Percentiles rank a stretch among this genome's conserved stretches.
Conservation (phyloP, 2,329 filamentous ascomycete genomes). For the Colletotrichum simmondsii region DNA sequence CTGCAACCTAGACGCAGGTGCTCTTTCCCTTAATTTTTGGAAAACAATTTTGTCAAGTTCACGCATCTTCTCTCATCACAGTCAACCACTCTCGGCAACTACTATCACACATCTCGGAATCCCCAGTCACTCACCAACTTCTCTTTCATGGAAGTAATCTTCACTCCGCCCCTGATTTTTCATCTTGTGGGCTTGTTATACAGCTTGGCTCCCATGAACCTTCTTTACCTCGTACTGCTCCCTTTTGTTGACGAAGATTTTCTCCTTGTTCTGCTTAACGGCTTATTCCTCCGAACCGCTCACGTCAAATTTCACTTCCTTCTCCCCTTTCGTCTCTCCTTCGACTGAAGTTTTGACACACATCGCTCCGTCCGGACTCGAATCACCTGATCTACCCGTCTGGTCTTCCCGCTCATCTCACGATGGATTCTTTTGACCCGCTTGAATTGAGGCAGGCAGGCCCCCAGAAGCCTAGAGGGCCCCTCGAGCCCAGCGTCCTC, state of each 20-base stretch:
- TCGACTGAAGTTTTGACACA: background rate
- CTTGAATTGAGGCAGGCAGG: background rate
- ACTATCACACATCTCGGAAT: background rate
- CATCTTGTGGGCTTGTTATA: background rate
- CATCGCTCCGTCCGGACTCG: background rate
- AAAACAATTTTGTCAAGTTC: background rate
- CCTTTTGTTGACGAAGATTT: background rate
- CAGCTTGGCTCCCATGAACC: background rate
- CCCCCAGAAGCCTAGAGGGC: constrained; percentile 19
- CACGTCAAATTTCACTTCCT: background rate
- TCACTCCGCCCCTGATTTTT: background rate
- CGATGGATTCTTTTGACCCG: constrained; percentile 4
- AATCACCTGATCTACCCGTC: no score
- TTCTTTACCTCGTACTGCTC: background rate
- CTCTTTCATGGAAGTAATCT: background rate
- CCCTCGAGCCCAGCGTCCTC: constrained; percentile 19
- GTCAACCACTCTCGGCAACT: background rate
- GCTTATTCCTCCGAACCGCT: background rate
- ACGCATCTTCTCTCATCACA: background rate
- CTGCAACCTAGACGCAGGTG: background rate
- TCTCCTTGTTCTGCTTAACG: background rate
- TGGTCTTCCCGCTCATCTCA: background rate
- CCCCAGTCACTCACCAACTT: background rate
- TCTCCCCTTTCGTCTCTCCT: background rate
- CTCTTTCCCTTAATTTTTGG: background rate